A percentile compares a stretch with the other conserved stretches of the same genome.
Evolutionary conservation across 768 basidiomycete species (phyloP).

Genomic region (Russula earlei): DNA sequence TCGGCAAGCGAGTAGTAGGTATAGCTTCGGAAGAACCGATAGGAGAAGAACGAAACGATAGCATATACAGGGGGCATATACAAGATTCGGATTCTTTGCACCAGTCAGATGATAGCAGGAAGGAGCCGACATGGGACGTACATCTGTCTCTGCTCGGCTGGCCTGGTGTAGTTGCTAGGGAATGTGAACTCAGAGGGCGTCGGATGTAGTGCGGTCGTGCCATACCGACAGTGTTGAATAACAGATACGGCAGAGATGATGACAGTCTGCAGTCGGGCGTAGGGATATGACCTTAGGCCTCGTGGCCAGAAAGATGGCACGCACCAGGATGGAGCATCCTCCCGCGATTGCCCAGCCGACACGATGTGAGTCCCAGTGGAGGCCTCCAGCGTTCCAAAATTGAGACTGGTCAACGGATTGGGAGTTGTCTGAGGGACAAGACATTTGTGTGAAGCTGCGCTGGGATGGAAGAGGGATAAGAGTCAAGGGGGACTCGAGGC

Average conservation of each 20-base stretch:
- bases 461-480: not conserved
- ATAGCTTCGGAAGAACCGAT: constrained; percentile 73
- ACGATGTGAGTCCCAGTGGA: constrained; percentile 53
- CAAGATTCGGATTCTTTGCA: constrained; percentile 56
- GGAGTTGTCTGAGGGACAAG: constrained; percentile 47
- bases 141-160: constrained; percentile 73
- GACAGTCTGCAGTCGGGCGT: constrained; percentile 38
- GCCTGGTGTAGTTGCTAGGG: constrained; percentile 63
- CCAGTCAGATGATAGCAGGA: not conserved
- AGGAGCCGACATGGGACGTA: constrained; percentile 24
- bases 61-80: constrained; percentile 82
- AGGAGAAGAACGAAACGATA: constrained; percentile 78
- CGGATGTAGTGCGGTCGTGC: not conserved
- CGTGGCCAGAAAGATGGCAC: constrained; percentile 22
- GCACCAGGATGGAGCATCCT: constrained; percentile 44
- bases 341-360: constrained; percentile 73
- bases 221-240: constrained; percentile 54
- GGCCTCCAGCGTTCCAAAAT: constrained; percentile 48
- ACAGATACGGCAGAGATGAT: constrained; percentile 50
- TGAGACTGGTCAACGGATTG: constrained; percentile 43
- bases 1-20: constrained; percentile 50
- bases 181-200: not conserved
- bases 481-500: not conserved
- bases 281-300: not conserved
- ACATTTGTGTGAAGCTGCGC: not conserved